phyloP scores from a whole-genome alignment of 352 stramenopile genomes.

The Peronospora farinosa region DNA sequence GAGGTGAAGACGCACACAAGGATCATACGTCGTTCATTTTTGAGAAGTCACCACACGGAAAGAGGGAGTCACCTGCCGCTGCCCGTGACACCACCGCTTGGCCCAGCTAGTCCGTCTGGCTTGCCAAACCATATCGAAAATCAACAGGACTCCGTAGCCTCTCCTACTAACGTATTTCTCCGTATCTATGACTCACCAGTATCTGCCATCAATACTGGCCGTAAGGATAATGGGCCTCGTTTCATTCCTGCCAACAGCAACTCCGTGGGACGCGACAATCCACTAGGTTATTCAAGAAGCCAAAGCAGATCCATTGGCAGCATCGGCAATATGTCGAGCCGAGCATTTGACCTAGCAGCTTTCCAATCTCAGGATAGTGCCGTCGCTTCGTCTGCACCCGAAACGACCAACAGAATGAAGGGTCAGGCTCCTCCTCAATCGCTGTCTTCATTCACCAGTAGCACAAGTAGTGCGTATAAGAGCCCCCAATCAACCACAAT shows the following conservation, averaged over 20 bases:
- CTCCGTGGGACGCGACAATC: conserved; percentile 15
- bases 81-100: conserved; percentile 9
- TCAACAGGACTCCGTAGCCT: conserved; percentile 18
- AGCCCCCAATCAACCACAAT: conserved; percentile 22
- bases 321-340: conserved; percentile 17
- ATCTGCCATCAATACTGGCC: conserved; percentile 12
- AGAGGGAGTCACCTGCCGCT: conserved; percentile 17
- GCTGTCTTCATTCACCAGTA: conserved; percentile 27
- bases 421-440: conserved; percentile 15
- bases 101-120: conserved; percentile 1
- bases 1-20: conserved; percentile 66
- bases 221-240: not conserved
- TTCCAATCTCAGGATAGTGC: conserved; percentile 33
- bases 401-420: conserved; percentile 10
- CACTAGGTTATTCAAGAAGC: conserved; percentile 7
- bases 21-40: conserved; percentile 62
- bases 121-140: conserved; percentile 1
- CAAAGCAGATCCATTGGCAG: conserved; percentile 21
- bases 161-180: conserved; percentile 53
- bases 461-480: conserved; percentile 18
- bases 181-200: conserved; percentile 64
- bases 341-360: conserved; percentile 49
- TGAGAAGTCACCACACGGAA: conserved; percentile 59
- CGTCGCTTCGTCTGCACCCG: conserved; percentile 6
- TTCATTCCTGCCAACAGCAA: conserved; percentile 14